Evolutionary conservation across 768 basidiomycete species (phyloP).

Genomic region (Pulveroboletus sp.): DNA sequence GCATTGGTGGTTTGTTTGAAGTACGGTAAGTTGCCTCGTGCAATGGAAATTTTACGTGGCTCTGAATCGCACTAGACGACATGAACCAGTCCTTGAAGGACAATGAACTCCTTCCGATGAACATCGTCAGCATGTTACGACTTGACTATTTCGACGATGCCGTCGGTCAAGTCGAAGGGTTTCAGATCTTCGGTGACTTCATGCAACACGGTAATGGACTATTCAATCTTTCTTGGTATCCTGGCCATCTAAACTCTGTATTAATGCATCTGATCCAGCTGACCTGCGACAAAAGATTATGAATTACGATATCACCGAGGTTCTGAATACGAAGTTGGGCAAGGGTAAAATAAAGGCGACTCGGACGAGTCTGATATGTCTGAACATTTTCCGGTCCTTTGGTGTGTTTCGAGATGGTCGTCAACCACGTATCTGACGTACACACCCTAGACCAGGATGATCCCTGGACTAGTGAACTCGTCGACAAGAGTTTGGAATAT

Average conservation of each 20-base stretch:
- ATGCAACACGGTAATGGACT: slow-evolving; percentile 7
- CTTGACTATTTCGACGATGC: slow-evolving; percentile 7
- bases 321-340: background rate
- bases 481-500: slow-evolving; percentile 5
- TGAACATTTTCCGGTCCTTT: slow-evolving; percentile 4
- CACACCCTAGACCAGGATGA: slow-evolving; percentile 1
- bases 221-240: no score
- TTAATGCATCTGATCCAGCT: background rate
- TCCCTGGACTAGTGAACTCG: no score
- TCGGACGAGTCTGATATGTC: slow-evolving; percentile 4
- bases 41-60: background rate
- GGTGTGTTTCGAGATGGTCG: background rate
- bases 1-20: slow-evolving; percentile 5
- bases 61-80: background rate
- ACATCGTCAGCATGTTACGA: slow-evolving; percentile 3
- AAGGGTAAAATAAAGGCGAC: background rate
- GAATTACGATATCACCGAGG: background rate
- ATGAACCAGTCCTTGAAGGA: slow-evolving; percentile 1
- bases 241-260: no score
- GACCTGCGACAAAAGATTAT: slow-evolving; percentile 1
- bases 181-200: background rate
- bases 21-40: background rate
- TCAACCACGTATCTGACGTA: background rate
- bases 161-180: slow-evolving; percentile 1
- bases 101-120: background rate